Evolutionary conservation across 2,329 filamentous ascomycete species (phyloP).

Genomic region (Ceratocystis eucalypticola): DNA sequence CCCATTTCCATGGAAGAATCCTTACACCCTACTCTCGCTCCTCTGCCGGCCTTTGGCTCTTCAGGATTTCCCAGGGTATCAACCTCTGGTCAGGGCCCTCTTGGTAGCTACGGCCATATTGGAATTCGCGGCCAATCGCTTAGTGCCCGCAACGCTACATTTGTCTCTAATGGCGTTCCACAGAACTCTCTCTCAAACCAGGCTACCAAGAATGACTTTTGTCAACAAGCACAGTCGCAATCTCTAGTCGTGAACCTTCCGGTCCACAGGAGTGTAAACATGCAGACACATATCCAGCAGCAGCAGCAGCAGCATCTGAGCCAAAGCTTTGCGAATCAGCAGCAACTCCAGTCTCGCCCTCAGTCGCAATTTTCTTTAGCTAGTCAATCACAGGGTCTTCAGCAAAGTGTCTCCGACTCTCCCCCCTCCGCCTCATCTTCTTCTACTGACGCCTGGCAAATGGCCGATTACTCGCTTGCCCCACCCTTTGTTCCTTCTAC

Average conservation of each 20-base stretch:
- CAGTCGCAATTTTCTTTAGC: neutral
- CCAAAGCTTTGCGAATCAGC: neutral
- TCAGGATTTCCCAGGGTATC: conserved; percentile 2
- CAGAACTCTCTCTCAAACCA: neutral
- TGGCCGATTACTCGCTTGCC: neutral
- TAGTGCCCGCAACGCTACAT: neutral
- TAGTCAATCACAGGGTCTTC: neutral
- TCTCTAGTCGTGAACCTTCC: neutral
- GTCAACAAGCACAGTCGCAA: conserved; percentile 3
- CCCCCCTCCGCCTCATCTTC: neutral
- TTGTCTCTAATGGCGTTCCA: conserved; percentile 2
- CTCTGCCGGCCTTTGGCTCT: conserved; percentile 1
- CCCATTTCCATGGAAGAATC: neutral
- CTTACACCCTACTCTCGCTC: neutral
- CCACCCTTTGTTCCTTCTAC: conserved; percentile 13
- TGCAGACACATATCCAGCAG: conserved; percentile 2
- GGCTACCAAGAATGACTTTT: conserved; percentile 2
- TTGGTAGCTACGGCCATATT: conserved; percentile 3
- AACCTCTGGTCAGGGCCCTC: conserved; percentile 1
- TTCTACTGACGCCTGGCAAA: neutral
- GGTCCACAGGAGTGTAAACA: neutral
- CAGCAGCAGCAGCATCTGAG: neutral
- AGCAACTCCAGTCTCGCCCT: neutral
- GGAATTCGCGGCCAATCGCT: neutral
- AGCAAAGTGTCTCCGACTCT: neutral